These are phyloP conservation scores for Sutorius eximius DNA, from an alignment of 1,284 basidiomycete species.

Conservation along the genomic window DNA sequence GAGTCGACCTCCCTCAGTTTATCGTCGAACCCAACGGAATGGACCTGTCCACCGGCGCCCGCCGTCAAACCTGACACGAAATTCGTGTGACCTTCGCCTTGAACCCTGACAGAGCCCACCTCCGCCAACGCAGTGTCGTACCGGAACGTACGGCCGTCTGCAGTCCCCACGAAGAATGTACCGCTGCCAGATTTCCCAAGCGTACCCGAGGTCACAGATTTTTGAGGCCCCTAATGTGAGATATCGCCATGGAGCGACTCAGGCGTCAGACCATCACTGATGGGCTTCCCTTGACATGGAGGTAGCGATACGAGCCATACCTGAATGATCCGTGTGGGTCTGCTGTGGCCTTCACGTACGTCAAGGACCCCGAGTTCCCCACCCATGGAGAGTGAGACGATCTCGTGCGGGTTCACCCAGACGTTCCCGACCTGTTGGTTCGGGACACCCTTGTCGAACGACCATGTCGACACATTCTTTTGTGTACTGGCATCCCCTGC, in stretches of 20 bases:
- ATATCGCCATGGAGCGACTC: not conserved
- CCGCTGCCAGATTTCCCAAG: slow-evolving; percentile 37
- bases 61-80: slow-evolving; percentile 67
- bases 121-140: slow-evolving; percentile 47
- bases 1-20: slow-evolving; percentile 64
- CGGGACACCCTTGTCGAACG: slow-evolving; percentile 65
- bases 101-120: slow-evolving; percentile 41
- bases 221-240: slow-evolving; percentile 68
- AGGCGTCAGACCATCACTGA: not conserved
- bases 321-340: slow-evolving; percentile 61
- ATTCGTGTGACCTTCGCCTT: slow-evolving; percentile 71
- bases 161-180: slow-evolving; percentile 84
- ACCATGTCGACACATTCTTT: slow-evolving; percentile 69
- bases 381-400: slow-evolving; percentile 84
- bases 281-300: not conserved
- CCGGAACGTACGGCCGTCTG: slow-evolving; percentile 78
- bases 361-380: slow-evolving; percentile 89
- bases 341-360: slow-evolving; percentile 56
- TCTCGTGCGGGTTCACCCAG: slow-evolving; percentile 66
- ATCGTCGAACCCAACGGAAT: slow-evolving; percentile 82
- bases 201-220: slow-evolving; percentile 69
- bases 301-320: slow-evolving; percentile 38
- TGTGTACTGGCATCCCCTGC: slow-evolving; percentile 79
- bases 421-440: slow-evolving; percentile 89
- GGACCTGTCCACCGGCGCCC: slow-evolving; percentile 51